phyloP scores from a whole-genome alignment of 805 yeast genomes.

The Cyberlindnera sargentensis region DNA sequence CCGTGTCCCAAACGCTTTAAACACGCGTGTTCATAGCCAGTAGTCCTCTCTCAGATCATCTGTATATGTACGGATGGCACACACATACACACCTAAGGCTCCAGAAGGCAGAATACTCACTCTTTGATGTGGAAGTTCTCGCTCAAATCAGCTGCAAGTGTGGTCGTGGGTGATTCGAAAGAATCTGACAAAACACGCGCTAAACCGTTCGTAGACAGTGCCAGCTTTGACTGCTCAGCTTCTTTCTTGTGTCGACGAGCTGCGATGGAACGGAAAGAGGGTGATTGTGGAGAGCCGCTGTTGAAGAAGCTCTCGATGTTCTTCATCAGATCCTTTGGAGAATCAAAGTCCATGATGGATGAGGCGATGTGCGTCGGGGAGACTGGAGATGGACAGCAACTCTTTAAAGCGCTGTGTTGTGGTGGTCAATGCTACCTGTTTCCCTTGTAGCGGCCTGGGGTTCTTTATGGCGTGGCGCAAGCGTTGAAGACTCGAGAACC shows the following conservation, averaged over 20 bases:
- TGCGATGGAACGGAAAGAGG: conserved; percentile 16
- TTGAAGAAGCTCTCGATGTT: conserved; percentile 18
- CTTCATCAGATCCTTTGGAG: conserved; percentile 18
- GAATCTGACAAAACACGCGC: neutral
- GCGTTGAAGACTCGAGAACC: too few relatives aligned
- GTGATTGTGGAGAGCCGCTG: conserved; percentile 21
- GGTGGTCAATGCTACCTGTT: too few relatives aligned
- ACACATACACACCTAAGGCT: too few relatives aligned
- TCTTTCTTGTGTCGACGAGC: conserved; percentile 1
- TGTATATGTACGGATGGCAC: too few relatives aligned
- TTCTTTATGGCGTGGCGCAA: too few relatives aligned
- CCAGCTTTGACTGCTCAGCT: conserved; percentile 21
- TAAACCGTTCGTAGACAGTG: conserved; percentile 21
- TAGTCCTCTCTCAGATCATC: too few relatives aligned
- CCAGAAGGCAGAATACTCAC: conserved; percentile 9
- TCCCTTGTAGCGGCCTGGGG: too few relatives aligned
- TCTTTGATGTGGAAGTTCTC: conserved; percentile 30
- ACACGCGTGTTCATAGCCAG: too few relatives aligned
- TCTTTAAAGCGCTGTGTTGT: too few relatives aligned
- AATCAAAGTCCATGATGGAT: conserved; percentile 16
- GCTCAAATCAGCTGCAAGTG: conserved; percentile 31
- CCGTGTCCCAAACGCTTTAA: too few relatives aligned
- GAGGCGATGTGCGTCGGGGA: neutral
- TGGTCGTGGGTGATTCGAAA: conserved; percentile 29
- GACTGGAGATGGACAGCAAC: too few relatives aligned